Evolutionary conservation across 192 early-diverging fungal species (phyloP), one percentile per base, ranked within the genome.

Genomic region (Spizellomyces sp.): DNA sequence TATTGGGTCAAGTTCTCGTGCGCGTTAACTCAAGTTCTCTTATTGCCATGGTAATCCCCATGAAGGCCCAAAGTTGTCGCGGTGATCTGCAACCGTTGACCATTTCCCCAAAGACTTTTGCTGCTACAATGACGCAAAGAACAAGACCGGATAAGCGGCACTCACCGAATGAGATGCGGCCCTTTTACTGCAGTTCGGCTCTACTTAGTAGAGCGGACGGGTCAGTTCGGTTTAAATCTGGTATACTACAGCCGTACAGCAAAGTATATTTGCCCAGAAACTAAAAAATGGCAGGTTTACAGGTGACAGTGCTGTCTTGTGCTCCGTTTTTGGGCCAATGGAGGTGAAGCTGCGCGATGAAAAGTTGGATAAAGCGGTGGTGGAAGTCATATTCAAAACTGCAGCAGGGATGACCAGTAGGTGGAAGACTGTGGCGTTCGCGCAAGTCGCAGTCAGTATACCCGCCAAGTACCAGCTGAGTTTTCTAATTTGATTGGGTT

Each of bases 321-420:
- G 86, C 52, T 89, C 91, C 12, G 87, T 99, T 10, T 88, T 88
- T 66, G 97, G 97, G 1, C 97, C 97, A 5, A 84, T 89, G 17
- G 94, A 95, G 65, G 93, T 94, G 36, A 88, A 84, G 66, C 56
- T 94, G 8, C 87, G 90, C 14, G 95, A 98, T 65, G 95, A 96
- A 76, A 88, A 92, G 68, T 73, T 98, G 14, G 95, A 99, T 73
- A 90, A 87, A 62, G 93, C 96, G 0, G 86, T 85, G 14, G 71
- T 99, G 5, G 92, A 95, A 46, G 92, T 99, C 12, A 77, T 90
- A 22, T 87, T 89, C 15, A 87, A 90, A 41, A 90, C 94, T 8
- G 77, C 84, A 9, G 79, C 86, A 22, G 93, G 93, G 1, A 63
- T 79, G 4, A 76, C 91, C 7, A 76, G 87, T 75, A 80, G 48